Evolutionary conservation across 352 stramenopile genomes (phyloP), one percentile per base, ranked within the genome.

Genomic region (Pythium phragmiticola): DNA sequence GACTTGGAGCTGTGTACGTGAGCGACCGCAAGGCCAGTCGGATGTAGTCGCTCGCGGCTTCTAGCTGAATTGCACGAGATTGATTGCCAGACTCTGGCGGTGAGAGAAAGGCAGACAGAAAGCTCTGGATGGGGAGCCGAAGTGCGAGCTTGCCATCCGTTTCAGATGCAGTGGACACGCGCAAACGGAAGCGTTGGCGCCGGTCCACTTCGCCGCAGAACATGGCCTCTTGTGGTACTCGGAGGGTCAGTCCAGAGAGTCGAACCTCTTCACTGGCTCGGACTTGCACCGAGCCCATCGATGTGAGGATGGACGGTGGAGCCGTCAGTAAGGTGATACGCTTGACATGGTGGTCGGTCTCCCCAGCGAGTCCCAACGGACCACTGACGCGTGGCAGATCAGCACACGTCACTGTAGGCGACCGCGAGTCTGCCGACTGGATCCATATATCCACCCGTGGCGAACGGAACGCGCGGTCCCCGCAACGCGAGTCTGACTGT

Each of bases 361-460:
- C 33, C 11, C 39, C 34, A 21, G 6, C 14, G 19, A 19, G 16
- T 23, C 34, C 9, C 6, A 49, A 5, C 4, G 50, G 39, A 21
- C 11, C 26, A 13, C 11, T 21, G 13, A 50, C 9, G 14, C 39
- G 3, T 49, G 19, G 52, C 3, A 59, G 36, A 26, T 49, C 37
- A 12, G 34, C 36, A 26, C 52, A 59, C 14, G 52, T 43, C 3
- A 59, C 2, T 23, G 11, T 19, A 23, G 13, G 30, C 17, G 50
- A 37, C 33, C 41, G 0, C 28, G n/a, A 7, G n/a, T 23, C 43
- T 14, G 7, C 21, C 16, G 8, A 2, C 9, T 43, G 13, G 6
- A 62, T 42, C 55, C 55, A 62, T 28, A 62, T 3, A 28, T 62
- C 55, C 17, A 62, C 55, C 4, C 43, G 55, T 34, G 55, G 55